These are phyloP conservation scores for Cerioporus squamosus DNA, from an alignment of 1,284 basidiomycete genomes.

Conservation along the genomic window DNA sequence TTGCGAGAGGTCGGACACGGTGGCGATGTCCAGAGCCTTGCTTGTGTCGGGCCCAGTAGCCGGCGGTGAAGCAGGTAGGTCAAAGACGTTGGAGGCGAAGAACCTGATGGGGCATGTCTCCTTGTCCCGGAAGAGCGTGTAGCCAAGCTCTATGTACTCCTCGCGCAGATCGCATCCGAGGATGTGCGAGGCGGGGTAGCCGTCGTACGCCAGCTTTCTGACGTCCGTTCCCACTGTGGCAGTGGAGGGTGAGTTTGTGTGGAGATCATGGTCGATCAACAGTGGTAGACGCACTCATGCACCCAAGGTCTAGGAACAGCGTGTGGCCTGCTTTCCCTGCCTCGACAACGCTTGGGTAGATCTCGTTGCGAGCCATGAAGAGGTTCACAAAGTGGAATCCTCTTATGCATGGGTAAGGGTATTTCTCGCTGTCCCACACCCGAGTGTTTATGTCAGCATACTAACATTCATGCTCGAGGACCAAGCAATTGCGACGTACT, in stretches of 20 bases:
- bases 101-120: constrained; percentile 33
- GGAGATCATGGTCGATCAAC: background rate
- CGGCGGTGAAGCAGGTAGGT: constrained; percentile 16
- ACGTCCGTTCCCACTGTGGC: constrained; percentile 41
- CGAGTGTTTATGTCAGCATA: background rate
- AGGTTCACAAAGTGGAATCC: constrained; percentile 37
- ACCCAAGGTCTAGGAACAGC: constrained; percentile 39
- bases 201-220: constrained; percentile 37
- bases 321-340: constrained; percentile 28
- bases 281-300: constrained; percentile 36
- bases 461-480: background rate
- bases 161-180: constrained; percentile 38
- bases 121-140: constrained; percentile 33
- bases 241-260: too few relatives aligned
- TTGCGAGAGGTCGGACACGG: constrained; percentile 24
- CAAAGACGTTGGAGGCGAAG: constrained; percentile 38
- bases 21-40: background rate
- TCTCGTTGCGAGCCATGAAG: constrained; percentile 33
- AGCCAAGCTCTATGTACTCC: constrained; percentile 37
- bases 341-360: constrained; percentile 33
- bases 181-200: constrained; percentile 35
- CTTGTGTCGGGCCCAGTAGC: background rate
- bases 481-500: constrained; percentile 17
- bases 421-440: constrained; percentile 27
- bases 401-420: constrained; percentile 42